Base-by-base conservation (phyloP, 805 yeast genomes). In the Candida ficus region DNA sequence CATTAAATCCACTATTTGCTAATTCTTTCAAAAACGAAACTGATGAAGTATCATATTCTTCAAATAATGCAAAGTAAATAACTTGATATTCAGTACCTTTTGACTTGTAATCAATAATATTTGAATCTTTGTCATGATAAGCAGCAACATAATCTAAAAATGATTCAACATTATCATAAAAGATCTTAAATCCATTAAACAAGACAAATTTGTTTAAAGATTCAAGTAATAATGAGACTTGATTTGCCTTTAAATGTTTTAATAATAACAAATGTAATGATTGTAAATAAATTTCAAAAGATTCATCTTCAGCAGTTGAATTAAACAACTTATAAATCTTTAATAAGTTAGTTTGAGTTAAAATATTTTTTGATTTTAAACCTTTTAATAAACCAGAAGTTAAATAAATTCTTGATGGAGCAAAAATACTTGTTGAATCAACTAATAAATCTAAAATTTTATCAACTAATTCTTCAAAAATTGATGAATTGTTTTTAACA, bases 371-470 rank as follows among this genome's bases (percentile, higher is more conserved):
- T 4, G 52, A 57, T 14, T 57, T 49, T 19, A 83, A 59, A 1
- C 85, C 89, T n/a, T 62, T 49, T 9, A 73, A 52, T 11, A 86
- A 46, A 5, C 93, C 95, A 22, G 65, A 56, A 1, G 77, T 50
- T 4, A 82, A 55, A 45, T 76, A 83, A 3, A 83, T 69, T 57
- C 84, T 75, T 0, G 88, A 76, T 4, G 89, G 87, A 47, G 80
- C 95, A 61, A 76, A 87, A 0, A 78, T 61, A 8, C 73, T 69
- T 33, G 71, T 69, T 17, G 68, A 54, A 8, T 68, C 68, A 20
- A 63, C 68, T 31, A 87, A 57, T 3, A 76, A 70, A 10, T 60
- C 59, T 23, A 85, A 57, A 1, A 73, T 25, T 50, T 53, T 33
- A 2, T 52, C 49, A 3, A 70, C 55, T 1, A 59, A 49, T 4